A percentile compares a stretch with the other conserved stretches of the same genome.
phyloP scores from a whole-genome alignment of 2,329 filamentous ascomycete species.

The Hortaea werneckii region DNA sequence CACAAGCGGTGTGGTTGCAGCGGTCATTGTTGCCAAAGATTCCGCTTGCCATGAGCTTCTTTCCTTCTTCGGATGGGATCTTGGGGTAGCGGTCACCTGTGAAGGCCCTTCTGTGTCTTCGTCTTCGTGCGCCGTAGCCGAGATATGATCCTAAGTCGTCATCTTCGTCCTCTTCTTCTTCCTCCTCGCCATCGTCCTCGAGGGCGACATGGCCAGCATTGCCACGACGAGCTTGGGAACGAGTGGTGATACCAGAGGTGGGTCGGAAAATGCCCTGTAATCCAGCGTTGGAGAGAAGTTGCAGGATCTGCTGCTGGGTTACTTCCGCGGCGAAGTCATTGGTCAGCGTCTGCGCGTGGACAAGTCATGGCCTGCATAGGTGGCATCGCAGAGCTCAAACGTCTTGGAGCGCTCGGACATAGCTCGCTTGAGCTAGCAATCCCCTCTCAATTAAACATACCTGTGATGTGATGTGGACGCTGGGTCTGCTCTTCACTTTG shows the following conservation, averaged over 20 bases:
- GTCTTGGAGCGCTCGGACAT: slow-evolving; percentile 4
- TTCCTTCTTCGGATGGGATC: slow-evolving; percentile 69
- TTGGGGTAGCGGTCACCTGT: slow-evolving; percentile 56
- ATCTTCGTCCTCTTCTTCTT: slow-evolving; percentile 21
- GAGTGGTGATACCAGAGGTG: slow-evolving; percentile 13
- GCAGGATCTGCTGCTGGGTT: slow-evolving; percentile 42
- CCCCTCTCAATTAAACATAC: slow-evolving; percentile 22
- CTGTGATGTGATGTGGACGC: slow-evolving; percentile 18
- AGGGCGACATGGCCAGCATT: slow-evolving; percentile 13
- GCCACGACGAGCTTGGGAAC: slow-evolving; percentile 13
- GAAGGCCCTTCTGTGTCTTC: slow-evolving; percentile 37
- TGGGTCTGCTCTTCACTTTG: slow-evolving; percentile 8
- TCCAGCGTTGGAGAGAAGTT: slow-evolving; percentile 43
- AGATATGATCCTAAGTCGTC: slow-evolving; percentile 22
- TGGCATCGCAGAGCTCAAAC: slow-evolving; percentile 10
- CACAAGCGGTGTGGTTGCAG: slow-evolving; percentile 38
- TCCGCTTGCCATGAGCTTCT: slow-evolving; percentile 70
- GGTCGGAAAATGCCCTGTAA: slow-evolving; percentile 42
- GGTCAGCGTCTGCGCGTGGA: slow-evolving; percentile 10
- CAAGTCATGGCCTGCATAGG: too few species aligned
- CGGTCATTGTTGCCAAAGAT: slow-evolving; percentile 62
- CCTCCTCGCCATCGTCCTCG: slow-evolving; percentile 14
- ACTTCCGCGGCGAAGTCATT: slow-evolving; percentile 21
- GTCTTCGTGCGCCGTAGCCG: slow-evolving; percentile 31
- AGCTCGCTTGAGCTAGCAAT: too few species aligned